Percentiles rank a stretch among this genome's conserved stretches.
phyloP scores from a whole-genome alignment of 2,329 filamentous ascomycete species.

The Chrysoporthe cubensis region DNA sequence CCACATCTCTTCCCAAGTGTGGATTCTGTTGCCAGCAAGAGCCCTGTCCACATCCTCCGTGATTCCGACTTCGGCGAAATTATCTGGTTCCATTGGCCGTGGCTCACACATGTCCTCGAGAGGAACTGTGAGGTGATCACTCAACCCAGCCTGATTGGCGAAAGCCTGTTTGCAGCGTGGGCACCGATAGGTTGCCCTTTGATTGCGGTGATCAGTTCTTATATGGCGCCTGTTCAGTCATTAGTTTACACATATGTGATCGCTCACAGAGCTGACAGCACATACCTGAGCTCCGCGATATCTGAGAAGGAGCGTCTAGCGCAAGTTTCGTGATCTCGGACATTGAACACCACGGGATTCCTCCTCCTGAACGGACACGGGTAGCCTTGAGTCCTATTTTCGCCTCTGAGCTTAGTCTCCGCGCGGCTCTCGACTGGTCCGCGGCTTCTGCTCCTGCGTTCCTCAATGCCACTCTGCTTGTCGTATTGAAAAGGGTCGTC shows the following conservation, averaged over 20 bases:
- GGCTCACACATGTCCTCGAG: constrained; percentile 26
- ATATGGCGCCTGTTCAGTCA: constrained; percentile 17
- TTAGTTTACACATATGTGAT: background rate
- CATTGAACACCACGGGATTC: constrained; percentile 26
- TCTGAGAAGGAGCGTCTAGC: constrained; percentile 22
- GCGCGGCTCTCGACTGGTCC: background rate
- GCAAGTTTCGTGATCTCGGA: constrained; percentile 27
- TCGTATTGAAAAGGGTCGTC: constrained; percentile 26
- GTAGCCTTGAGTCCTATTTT: constrained; percentile 7
- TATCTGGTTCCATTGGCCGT: background rate
- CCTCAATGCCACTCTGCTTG: background rate
- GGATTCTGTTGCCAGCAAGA: constrained; percentile 12
- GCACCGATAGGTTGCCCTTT: constrained; percentile 14
- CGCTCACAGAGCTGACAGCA: background rate
- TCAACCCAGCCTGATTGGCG: constrained; percentile 10
- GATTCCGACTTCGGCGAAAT: constrained; percentile 19
- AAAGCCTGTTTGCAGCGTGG: constrained; percentile 26
- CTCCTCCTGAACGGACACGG: constrained; percentile 26
- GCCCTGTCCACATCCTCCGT: constrained; percentile 23
- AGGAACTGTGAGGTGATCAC: constrained; percentile 24
- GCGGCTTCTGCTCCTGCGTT: constrained; percentile 11
- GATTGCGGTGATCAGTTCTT: constrained; percentile 15
- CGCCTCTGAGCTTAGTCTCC: background rate
- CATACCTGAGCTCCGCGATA: constrained; percentile 26
- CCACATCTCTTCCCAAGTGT: constrained; percentile 25